Evolutionary conservation across 2,329 filamentous ascomycete species (phyloP), one percentile per base, ranked within the genome.

Genomic region (Trichophyton simii): DNA sequence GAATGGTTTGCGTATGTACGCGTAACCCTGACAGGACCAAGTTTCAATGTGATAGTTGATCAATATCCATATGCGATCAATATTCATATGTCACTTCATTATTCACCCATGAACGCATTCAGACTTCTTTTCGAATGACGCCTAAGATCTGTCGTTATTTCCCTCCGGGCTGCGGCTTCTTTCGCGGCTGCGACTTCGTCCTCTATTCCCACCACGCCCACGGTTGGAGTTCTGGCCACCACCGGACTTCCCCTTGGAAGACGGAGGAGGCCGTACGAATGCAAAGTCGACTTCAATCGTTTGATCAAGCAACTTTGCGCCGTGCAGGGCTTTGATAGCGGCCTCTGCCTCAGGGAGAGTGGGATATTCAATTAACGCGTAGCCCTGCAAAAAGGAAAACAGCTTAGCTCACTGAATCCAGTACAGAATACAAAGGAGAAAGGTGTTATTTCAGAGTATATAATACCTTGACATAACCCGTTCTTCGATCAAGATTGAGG

Each of bases 401-500:
- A 13, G 31, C 25, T 50, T 25, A 50, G 46, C 8, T 36, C 18
- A 58, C 31, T 11, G 62, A 34, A 55, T 62, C 7, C 9, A 44
- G 28, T 57, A 11, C 63, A 50, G 13, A 22, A 50, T 25, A 5
- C 1, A 31, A 25, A 15, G 46, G 20, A 15, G 46, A 28, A 50
- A 20, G 20, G 13, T 28, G 5, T 15, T 13, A 15, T 7, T 11
- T 8, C 20, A 15, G 22, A 7, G 41, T 15, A 3, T 48, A 67
- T 73, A 38, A 18, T 69, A 85, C 84, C 82, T 87, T 87, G 63
- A 86, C 84, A 70, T 86, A 87, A 71, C 84, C 84, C 18, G 83
- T 86, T 67, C 84, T 76, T 59, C 84, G 78, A 70, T 87, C 84
- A 65, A 87, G 71, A 68, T 86, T 86, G 75, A 87, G 73, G 69